A percentile compares a stretch with the other conserved stretches of the same genome.
Conservation (phyloP, 257 asterid genomes). For the Thymus mandschuricus region DNA sequence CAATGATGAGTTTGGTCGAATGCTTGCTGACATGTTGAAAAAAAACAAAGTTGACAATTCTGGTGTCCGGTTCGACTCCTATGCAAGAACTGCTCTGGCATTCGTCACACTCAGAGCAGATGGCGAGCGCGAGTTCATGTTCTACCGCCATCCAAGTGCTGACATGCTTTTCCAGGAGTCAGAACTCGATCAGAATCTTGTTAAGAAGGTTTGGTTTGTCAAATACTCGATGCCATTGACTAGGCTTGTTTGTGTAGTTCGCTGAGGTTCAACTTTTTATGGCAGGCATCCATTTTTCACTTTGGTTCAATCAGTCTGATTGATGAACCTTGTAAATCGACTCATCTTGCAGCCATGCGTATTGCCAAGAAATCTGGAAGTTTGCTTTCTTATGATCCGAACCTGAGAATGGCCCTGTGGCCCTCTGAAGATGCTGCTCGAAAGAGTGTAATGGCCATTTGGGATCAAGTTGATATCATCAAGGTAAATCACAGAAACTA, state of each 20-base stretch:
- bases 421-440: conserved; percentile 90
- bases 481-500: conserved; percentile 53
- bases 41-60: conserved; percentile 76
- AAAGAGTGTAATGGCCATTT: conserved; percentile 69
- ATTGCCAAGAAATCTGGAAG: conserved; percentile 79
- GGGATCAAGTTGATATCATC: conserved; percentile 87
- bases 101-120: conserved; percentile 83
- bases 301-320: conserved; percentile 93
- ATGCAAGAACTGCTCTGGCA: conserved; percentile 88
- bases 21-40: conserved; percentile 79
- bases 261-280: conserved; percentile 29
- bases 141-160: conserved; percentile 91
- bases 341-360: conserved; percentile 80
- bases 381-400: conserved; percentile 90
- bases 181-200: conserved; percentile 70
- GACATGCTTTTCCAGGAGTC: conserved; percentile 81
- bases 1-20: conserved; percentile 81
- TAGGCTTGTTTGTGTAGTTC: conserved; percentile 16
- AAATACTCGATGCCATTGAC: background rate
- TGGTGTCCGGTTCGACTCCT: conserved; percentile 76
- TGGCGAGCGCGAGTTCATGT: conserved; percentile 96
- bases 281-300: conserved; percentile 87
- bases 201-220: conserved; percentile 61
- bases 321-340: conserved; percentile 83
- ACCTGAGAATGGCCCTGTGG: conserved; percentile 89